These are phyloP conservation scores for Tricholoma bakamatsutake DNA, from an alignment of 768 basidiomycete species.

Conservation along the genomic window DNA sequence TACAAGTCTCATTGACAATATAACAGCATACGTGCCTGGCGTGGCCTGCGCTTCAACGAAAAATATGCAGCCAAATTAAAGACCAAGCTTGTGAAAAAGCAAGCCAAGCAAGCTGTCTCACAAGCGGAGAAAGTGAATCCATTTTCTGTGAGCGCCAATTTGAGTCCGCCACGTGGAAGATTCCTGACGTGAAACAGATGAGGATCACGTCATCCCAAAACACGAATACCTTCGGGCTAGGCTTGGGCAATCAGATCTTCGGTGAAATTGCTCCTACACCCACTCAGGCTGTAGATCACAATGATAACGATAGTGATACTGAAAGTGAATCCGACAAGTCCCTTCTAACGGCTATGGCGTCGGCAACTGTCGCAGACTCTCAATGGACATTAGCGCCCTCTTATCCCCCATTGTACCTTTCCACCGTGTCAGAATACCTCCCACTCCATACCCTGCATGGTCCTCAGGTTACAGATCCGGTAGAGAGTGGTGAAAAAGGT, in stretches of 20 bases:
- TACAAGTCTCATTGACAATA: neutral
- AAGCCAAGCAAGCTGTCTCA: slow-evolving; percentile 32
- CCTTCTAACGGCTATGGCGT: slow-evolving; percentile 53
- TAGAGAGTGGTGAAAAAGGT: slow-evolving; percentile 31
- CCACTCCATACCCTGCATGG: slow-evolving; percentile 43
- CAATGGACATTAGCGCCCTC: slow-evolving; percentile 63
- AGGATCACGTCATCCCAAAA: slow-evolving; percentile 20
- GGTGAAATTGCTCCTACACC: slow-evolving; percentile 27
- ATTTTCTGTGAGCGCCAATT: slow-evolving; percentile 51
- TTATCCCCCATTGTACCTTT: slow-evolving; percentile 67
- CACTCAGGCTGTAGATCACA: slow-evolving; percentile 26
- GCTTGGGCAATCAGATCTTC: slow-evolving; percentile 66
- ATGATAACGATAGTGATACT: slow-evolving; percentile 29
- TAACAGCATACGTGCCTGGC: slow-evolving; percentile 73
- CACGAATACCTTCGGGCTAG: slow-evolving; percentile 27
- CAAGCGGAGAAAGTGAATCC: slow-evolving; percentile 49
- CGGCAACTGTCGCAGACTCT: slow-evolving; percentile 49
- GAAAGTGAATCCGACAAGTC: slow-evolving; percentile 39
- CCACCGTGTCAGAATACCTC: slow-evolving; percentile 69
- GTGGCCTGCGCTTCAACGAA: slow-evolving; percentile 66
- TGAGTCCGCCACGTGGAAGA: neutral
- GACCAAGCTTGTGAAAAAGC: slow-evolving; percentile 40
- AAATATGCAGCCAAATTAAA: slow-evolving; percentile 71
- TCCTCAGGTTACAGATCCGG: slow-evolving; percentile 37
- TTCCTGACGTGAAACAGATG: slow-evolving; percentile 20